Evolutionary conservation across 108 stramenopile genomes (phyloP), one percentile per base, ranked within the genome.

Genomic region (Nitzschia putrida): DNA sequence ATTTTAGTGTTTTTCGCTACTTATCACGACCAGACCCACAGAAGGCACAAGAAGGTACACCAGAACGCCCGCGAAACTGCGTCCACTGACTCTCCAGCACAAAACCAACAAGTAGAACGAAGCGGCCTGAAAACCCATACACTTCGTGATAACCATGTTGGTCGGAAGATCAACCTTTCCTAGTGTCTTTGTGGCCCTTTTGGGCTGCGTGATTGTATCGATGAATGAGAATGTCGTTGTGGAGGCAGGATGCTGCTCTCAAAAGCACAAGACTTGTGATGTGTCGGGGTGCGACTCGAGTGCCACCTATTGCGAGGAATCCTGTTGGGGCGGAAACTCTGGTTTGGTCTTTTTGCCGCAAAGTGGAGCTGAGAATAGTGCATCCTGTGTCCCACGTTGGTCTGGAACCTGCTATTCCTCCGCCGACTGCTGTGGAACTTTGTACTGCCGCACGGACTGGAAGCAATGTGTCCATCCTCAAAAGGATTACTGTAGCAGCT

Each of bases 241-340:
- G 44, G 44, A 44, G 13, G 44, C 44, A 44, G 57, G 57, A 29
- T 58, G 57, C 57, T 58, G 57, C 57, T 58, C 57, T 7, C 57
- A 58, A 29, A 29, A 58, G 18, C 57, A 58, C 57, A 58, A 58
- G 57, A 58, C 21, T 24, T 58, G 57, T 16, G 25, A 26, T 29
- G 24, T 29, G 22, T 29, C 7, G 13, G 24, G 25, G 10, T 58
- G 57, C 57, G 24, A 23, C 29, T 18, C 24, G 8, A 13, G 26
- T 12, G 57, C 57, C 7, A 34, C 13, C 26, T 24, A 34, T 26
- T 58, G 57, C 29, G 57, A 58, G 34, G 16, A 29, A 16, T 13
- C 57, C 7, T 58, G 57, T 16, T 58, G 57, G 57, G 25, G 57
- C 29, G 53, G 53, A 54, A 26, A 58, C 24, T 9, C 13, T 23